Base-by-base conservation (phyloP, 202 grass and related monocot genomes). In the Saccharum hybrid region DNA sequence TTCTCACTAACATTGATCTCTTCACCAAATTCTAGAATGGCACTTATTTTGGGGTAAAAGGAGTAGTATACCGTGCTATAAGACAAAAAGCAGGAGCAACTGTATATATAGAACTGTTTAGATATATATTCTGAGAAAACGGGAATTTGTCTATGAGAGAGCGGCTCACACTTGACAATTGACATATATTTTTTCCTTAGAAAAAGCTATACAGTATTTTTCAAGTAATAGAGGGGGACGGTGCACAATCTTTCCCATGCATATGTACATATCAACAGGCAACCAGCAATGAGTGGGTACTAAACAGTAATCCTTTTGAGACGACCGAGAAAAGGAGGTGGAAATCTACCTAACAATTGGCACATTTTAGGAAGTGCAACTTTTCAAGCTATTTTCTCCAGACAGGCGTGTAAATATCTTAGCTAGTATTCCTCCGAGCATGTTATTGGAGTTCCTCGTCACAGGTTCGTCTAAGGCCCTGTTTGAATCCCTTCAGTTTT, bases 311-410 rank as follows among this genome's bases (percentile, higher is more conserved):
- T 74, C 64, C 52, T 8, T 66, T 38, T 36, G 22, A 40, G 84
- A 33, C 57, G 22, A 68, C 15, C 37, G 15, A 67, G 8, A n/a
- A 86, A 60, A 10, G 31, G 33, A 41, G 28, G 2, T 7, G 6
- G 31, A 71, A 72, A 85, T 72, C n/a, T 68, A 43, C 46, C 61
- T 46, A 78, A 68, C 36, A 13, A 66, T 52, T 30, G 33, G n/a
- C 49, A 48, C 18, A 6, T 61, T 62, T 63, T 65, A n/a, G 15
- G 26, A 56, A 42, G 1, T 23, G 31, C 31, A 34, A 13, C 26
- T 30, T 77, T 76, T 54, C 64, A 67, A 39, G 34, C 15, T 67
- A 39, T 38, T 16, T 38, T 37, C 31, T 37, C 19, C 34, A 4
- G 33, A 66, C 6, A 19, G 51, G 16, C 16, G 16, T 54, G 51